Evolutionary conservation across 352 stramenopile species (phyloP).

Genomic region (Phytopythium litorale): DNA sequence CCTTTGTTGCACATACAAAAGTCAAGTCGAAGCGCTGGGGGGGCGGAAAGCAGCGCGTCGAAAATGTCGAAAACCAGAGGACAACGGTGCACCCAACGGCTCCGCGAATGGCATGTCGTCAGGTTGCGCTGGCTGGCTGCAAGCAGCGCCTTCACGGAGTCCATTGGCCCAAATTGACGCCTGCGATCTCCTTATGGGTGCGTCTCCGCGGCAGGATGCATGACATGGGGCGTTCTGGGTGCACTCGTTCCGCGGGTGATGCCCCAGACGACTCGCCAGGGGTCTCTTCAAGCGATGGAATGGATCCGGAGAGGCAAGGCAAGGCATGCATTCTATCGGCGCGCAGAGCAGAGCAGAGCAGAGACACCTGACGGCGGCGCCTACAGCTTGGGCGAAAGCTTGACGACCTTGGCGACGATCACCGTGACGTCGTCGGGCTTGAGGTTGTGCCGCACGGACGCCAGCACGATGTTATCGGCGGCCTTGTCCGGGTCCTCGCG

Average conservation of each 20-base stretch:
- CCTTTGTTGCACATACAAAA: neutral
- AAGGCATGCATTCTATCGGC: neutral
- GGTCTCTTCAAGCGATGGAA: neutral
- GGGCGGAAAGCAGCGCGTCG: neutral
- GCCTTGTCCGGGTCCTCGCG: constrained; percentile 39
- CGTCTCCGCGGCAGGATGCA: no score
- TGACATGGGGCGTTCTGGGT: no score
- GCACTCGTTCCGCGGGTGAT: no score
- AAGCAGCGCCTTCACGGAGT: neutral
- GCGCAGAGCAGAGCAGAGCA: no score
- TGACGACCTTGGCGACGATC: constrained; percentile 67
- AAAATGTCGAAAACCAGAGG: constrained; percentile 3
- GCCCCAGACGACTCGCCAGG: no score
- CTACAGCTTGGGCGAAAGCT: constrained; percentile 49
- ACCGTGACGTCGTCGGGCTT: constrained; percentile 83
- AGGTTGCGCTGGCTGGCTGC: neutral
- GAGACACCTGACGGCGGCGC: neutral
- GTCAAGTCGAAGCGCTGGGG: neutral
- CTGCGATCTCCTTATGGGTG: no score
- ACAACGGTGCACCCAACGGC: neutral
- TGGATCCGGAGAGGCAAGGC: no score
- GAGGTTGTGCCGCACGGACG: constrained; percentile 74
- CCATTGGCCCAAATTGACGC: no score
- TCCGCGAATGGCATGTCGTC: neutral
- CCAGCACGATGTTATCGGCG: constrained; percentile 59